Percentiles rank a stretch among this genome's conserved stretches.
Evolutionary conservation across 148 eudicot species (phyloP).

Genomic region (Oxyria digyna): DNA sequence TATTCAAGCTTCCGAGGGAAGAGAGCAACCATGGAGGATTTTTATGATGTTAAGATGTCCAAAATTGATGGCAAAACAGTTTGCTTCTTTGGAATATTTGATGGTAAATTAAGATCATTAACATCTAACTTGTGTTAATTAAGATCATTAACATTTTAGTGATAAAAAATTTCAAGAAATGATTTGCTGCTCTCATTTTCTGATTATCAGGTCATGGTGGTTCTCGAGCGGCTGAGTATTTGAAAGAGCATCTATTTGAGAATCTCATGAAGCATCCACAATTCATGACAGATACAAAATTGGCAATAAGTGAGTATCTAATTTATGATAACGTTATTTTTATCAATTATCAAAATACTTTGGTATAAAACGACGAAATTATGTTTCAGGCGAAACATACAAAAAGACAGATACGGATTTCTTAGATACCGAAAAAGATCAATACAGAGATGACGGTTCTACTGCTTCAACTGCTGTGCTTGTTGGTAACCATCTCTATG

Average conservation of each 20-base stretch:
- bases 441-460: constrained; percentile 90
- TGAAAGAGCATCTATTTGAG: constrained; percentile 80
- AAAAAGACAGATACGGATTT: constrained; percentile 65
- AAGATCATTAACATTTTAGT: not conserved
- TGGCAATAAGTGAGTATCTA: constrained; percentile 67
- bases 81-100: constrained; percentile 90
- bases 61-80: constrained; percentile 57
- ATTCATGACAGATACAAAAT: constrained; percentile 57
- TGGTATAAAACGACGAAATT: constrained; percentile 10
- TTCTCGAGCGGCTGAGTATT: constrained; percentile 83
- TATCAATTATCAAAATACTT: not conserved
- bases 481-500: constrained; percentile 83
- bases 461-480: constrained; percentile 96
- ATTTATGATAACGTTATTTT: not conserved
- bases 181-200: not conserved
- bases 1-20: constrained; percentile 92
- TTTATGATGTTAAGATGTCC: constrained; percentile 74
- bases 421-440: constrained; percentile 84
- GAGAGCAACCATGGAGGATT: constrained; percentile 97
- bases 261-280: constrained; percentile 79
- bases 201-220: constrained; percentile 84
- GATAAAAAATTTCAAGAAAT: not conserved
- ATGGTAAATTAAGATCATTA: constrained; percentile 49
- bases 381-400: constrained; percentile 70
- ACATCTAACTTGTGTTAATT: not conserved